Evolutionary conservation across 2,329 filamentous ascomycete species (phyloP).

Genomic region (Phoma herbarum): DNA sequence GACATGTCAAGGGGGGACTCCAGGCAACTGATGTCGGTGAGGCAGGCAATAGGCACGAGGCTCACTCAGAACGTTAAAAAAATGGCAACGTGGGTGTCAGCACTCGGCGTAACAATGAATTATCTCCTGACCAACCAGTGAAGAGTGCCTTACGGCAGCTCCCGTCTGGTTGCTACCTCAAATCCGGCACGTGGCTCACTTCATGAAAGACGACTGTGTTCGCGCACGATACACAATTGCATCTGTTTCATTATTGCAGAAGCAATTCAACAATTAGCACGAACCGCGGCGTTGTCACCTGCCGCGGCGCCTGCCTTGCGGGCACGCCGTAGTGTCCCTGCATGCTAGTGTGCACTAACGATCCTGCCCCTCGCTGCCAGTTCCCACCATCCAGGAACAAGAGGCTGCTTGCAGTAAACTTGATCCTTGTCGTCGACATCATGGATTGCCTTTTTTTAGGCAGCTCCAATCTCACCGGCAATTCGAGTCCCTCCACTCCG

Average conservation of each 20-base stretch:
- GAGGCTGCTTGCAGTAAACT: not conserved
- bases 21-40: constrained; percentile 9
- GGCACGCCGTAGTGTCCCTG: constrained; percentile 18
- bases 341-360: constrained; percentile 15
- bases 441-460: constrained; percentile 5
- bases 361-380: constrained; percentile 10
- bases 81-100: constrained; percentile 10
- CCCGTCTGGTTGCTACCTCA: constrained; percentile 4
- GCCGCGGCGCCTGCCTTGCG: constrained; percentile 11
- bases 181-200: not conserved
- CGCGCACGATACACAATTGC: not conserved
- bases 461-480: constrained; percentile 2
- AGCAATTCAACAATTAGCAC: constrained; percentile 1
- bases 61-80: constrained; percentile 2
- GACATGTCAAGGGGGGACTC: not conserved
- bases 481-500: not conserved
- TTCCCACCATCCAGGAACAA: constrained; percentile 9
- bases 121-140: constrained; percentile 10
- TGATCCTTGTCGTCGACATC: constrained; percentile 12
- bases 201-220: not conserved
- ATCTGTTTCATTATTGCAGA: not conserved
- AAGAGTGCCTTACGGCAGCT: constrained; percentile 1
- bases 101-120: constrained; percentile 2
- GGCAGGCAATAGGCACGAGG: constrained; percentile 5
- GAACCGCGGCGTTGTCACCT: constrained; percentile 9